Evolutionary conservation across 805 yeast genomes (phyloP), one percentile per base, ranked within the genome.

Genomic region (Kluyveromyces wickerhamii): DNA sequence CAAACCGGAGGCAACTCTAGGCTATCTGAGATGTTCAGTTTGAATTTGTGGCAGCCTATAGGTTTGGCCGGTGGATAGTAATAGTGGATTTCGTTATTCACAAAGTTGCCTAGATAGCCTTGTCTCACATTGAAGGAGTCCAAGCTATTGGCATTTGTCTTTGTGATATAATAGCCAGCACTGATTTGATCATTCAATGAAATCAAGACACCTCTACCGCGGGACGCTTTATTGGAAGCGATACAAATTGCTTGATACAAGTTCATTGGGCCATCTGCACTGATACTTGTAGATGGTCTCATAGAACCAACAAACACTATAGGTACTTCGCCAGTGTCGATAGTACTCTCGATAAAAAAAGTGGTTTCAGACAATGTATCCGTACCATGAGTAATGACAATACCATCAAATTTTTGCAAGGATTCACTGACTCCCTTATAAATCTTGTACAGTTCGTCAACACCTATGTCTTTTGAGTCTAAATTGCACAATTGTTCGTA

Each of bases 231-330:
- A 43, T 65, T 59, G 0, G 80, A 63, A 3, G 86, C 81, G 20
- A 78, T 75, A 11, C 72, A 71, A 31, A 77, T 75, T 1, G 84
- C 82, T 47, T 79, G 83, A 48, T 77, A 78, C 40, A 79, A 57
- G 53, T 79, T 79, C 75, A 78, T 77, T 5, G 82, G 78, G 3
- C 85, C 85, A 51, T 79, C 87, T 1, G 82, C 75, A 2, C 81
- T 74, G 26, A 79, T 69, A 25, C 79, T 73, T 3, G 82, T 74
- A 7, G 80, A 71, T 1, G 87, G 87, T 49, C 85, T 67, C 87
- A 79, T 79, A 5, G 81, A 72, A 2, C 87, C 87, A 32, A 81
- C 77, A 52, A 79, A 60, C 4, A 77, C 84, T 35, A 79, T 70
- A 4, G 83, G 83, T 37, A 75, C 54, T 21, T 63, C 65, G 41